Evolutionary conservation across 1,139 yeast genomes (phyloP), one percentile per base, ranked within the genome.

Genomic region (Lodderomyces metapsilosis): DNA sequence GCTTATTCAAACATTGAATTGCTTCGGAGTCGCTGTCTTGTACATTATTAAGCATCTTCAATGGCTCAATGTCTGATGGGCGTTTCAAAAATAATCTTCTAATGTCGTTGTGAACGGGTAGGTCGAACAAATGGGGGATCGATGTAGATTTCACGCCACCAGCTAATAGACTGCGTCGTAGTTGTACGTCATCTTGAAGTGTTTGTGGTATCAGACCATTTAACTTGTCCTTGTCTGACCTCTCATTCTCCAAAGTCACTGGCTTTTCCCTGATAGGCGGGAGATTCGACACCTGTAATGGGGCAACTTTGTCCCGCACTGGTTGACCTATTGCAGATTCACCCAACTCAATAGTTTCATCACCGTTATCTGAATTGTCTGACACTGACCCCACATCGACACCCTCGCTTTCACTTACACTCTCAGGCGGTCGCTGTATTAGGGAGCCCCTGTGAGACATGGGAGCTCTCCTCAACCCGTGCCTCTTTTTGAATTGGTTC

Each of bases 401-500:
- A n/a, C 12, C 32, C 3, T 28, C 18, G 3, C 18, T 10, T 7
- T 16, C 18, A 13, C 9, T 4, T 10, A 5, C 15, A 3, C 6
- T 15, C 6, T 10, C 18, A 28, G 4, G 10, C n/a, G n/a, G n/a
- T 15, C 15, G 11, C 4, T 10, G 32, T 10, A 13, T 13, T 15
- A 16, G 32, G 6, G 32, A 28, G n/a, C 32, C 18, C 17, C 11
- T 15, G 11, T 13, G 11, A 13, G n/a, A 15, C 18, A 15, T 3
- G 3, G 32, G n/a, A 12, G 18, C 25, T 46, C 65, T 70, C 46
- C 66, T 68, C 36, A 79, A 58, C 0, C 82, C 82, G 50, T 78
- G 82, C 42, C 84, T 58, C 51, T 76, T 78, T 53, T 79, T 79
- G 54, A 79, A 79, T 51, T 76, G 82, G 17, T 76, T 65, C 35